Conservation (phyloP, 176 grass and related monocot genomes). For the Guadua angustifolia region DNA sequence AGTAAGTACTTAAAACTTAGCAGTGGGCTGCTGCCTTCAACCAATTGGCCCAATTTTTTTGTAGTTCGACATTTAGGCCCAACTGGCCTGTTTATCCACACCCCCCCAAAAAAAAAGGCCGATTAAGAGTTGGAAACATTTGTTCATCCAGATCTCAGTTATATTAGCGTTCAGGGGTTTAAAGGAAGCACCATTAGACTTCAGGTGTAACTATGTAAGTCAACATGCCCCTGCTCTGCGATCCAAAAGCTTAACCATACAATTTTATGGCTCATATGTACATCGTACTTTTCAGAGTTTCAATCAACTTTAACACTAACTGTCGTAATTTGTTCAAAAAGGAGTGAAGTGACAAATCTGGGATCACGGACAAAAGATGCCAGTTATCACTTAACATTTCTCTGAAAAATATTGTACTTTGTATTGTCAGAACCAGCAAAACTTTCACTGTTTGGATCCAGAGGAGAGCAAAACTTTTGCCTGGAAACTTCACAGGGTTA, state of each 20-base stretch:
- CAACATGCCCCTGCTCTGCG: background rate
- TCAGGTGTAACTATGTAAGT: conserved; percentile 1
- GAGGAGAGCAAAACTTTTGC: background rate
- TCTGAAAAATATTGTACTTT: conserved; percentile 14
- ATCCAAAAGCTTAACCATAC: background rate
- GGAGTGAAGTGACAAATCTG: background rate
- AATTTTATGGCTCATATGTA: background rate
- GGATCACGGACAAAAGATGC: conserved; percentile 11
- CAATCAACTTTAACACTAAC: conserved; percentile 8
- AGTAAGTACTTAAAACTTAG: background rate
- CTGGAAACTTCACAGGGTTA: background rate
- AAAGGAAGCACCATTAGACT: background rate
- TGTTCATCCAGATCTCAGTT: conserved; percentile 13
- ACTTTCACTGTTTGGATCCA: conserved; percentile 26
- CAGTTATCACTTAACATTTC: background rate
- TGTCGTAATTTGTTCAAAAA: background rate
- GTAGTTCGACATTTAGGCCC: background rate
- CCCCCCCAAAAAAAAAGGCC: background rate
- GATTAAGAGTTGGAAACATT: conserved; percentile 6
- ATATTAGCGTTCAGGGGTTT: conserved; percentile 1
- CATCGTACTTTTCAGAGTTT: background rate
- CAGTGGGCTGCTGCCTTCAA: background rate
- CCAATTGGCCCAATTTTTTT: background rate
- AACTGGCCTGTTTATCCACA: conserved; percentile 5
- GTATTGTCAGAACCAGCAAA: conserved; percentile 22